A percentile compares a stretch with the other conserved stretches of the same genome.
Evolutionary conservation across 768 basidiomycete genomes (phyloP).

Genomic region (Boletus rubescentipes): DNA sequence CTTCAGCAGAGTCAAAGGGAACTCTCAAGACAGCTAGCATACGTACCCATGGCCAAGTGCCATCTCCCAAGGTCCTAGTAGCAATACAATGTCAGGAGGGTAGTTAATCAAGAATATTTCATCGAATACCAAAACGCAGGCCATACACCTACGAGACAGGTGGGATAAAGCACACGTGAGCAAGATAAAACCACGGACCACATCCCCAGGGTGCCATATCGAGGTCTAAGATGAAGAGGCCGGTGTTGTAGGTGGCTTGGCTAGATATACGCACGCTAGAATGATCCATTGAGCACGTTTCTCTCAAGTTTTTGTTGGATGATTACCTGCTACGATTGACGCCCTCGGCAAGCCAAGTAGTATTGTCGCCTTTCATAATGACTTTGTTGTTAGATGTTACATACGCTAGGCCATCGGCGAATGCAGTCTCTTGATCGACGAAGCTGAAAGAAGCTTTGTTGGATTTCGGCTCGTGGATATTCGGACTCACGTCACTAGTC

Average conservation of each 20-base stretch:
- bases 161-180: constrained; percentile 1
- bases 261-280: constrained; percentile 76
- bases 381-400: constrained; percentile 57
- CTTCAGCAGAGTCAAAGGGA: constrained; percentile 36
- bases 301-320: not conserved
- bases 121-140: constrained; percentile 70
- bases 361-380: constrained; percentile 78
- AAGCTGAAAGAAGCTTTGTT: constrained; percentile 45
- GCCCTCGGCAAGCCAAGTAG: constrained; percentile 51
- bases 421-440: constrained; percentile 54
- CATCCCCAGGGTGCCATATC: constrained; percentile 88
- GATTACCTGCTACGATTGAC: constrained; percentile 59
- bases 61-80: constrained; percentile 42
- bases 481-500: constrained; percentile 62
- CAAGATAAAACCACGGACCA: constrained; percentile 40
- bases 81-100: constrained; percentile 3
- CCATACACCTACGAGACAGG: constrained; percentile 59
- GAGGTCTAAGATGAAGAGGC: constrained; percentile 82
- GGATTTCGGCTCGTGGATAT: not conserved
- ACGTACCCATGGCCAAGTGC: constrained; percentile 64
- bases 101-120: not conserved
- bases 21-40: not conserved
- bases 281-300: not conserved
- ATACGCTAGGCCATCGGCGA: constrained; percentile 53
- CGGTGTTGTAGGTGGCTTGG: constrained; percentile 61